Evolutionary conservation across 495 filamentous ascomycete genomes (phyloP), one percentile per base, ranked within the genome.

Genomic region (Penicillium egyptiacum): DNA sequence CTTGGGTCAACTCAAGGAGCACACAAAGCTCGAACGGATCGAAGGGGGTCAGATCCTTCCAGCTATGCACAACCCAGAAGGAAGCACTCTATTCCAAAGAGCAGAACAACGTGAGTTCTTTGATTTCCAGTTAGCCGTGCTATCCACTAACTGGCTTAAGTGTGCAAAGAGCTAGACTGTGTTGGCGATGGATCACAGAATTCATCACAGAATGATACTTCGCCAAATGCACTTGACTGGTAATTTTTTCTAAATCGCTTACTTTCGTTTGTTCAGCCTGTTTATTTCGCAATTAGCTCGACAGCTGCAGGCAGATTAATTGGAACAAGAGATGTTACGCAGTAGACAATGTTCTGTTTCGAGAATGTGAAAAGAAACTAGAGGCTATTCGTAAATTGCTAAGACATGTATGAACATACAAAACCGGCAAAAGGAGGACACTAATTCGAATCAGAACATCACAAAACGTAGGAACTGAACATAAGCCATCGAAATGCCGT

Each of bases 131-230:
- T 19, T 37, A 2, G 6, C 17, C 11, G 7, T 2, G 35, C 1
- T 39, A 9, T 3, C 6, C 42, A 30, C 11, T 62, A 14, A 48
- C 8, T 2, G 5, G 20, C 12, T 25, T 1, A 30, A 75, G 72
- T 75, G 23, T 75, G 72, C 56, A 70, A 70, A 43, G 65, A 71
- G n/a, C 47, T 75, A 10, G 70, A 75, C 20, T 75, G 72, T 43
- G 44, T 46, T 8, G 49, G 50, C 11, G 47, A 56, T 30, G 59
- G 62, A 19, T 62, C 62, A 8, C 40, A 64, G 1, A 49, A 25
- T 35, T 56, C 59, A 19, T 62, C 62, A 8, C 40, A 64, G 1
- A 49, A 25, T 28, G 52, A 51, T 8, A 7, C 37, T 58, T 26
- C 52, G 2, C 31, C 62, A 7, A 30, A 44, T 31, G 22, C 53